A percentile compares a stretch with the other conserved stretches of the same genome.
These are phyloP conservation scores for Leccinum sublutescens DNA, from an alignment of 768 basidiomycete species.

Conservation along the genomic window DNA sequence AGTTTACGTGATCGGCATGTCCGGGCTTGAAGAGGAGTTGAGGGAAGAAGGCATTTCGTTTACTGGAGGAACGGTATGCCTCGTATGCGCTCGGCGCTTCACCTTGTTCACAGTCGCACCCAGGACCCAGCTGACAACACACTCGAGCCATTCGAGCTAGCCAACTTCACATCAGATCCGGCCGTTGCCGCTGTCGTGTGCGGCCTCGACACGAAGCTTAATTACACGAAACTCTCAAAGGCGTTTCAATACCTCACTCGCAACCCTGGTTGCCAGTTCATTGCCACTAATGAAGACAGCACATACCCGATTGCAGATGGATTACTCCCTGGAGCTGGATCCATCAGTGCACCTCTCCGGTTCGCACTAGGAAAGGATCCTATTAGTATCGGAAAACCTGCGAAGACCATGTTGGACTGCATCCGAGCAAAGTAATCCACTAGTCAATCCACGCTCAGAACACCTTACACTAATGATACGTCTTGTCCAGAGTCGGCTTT, in stretches of 20 bases:
- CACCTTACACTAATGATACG: slow-evolving; percentile 9
- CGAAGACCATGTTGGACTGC: slow-evolving; percentile 87
- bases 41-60: slow-evolving; percentile 78
- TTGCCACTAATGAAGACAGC: slow-evolving; percentile 91
- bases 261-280: slow-evolving; percentile 78
- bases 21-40: slow-evolving; percentile 91
- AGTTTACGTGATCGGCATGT: slow-evolving; percentile 93
- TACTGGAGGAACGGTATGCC: slow-evolving; percentile 80
- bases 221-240: slow-evolving; percentile 93
- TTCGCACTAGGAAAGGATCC: slow-evolving; percentile 71
- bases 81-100: not conserved
- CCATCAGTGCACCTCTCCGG: slow-evolving; percentile 79
- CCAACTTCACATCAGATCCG: slow-evolving; percentile 71
- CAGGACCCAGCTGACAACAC: slow-evolving; percentile 87
- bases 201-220: slow-evolving; percentile 82
- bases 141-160: slow-evolving; percentile 63
- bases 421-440: slow-evolving; percentile 69
- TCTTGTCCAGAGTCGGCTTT: slow-evolving; percentile 64
- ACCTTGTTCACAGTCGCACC: not conserved
- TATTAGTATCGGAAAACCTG: slow-evolving; percentile 86
- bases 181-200: slow-evolving; percentile 91
- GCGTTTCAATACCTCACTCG: slow-evolving; percentile 86
- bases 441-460: not conserved
- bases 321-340: slow-evolving; percentile 81
- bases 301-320: slow-evolving; percentile 79